Evolutionary conservation across 108 stramenopile genomes (phyloP).

Genomic region (Poteriospumella lacustris): DNA sequence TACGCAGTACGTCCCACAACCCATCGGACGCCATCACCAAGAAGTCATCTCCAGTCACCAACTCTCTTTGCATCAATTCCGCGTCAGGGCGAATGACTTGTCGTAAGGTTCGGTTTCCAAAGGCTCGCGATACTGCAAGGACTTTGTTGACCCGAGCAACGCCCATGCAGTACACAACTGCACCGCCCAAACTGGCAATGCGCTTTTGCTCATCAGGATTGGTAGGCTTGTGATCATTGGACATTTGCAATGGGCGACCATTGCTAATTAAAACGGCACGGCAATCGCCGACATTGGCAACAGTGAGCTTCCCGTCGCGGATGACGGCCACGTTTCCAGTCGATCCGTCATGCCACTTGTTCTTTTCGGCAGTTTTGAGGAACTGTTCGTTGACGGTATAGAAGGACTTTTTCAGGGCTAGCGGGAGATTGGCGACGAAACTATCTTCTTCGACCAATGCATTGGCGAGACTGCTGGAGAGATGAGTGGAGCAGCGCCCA

Average conservation of each 20-base stretch:
- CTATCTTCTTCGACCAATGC: neutral
- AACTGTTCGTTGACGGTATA: slow-evolving; percentile 18
- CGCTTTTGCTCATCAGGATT: slow-evolving; percentile 40
- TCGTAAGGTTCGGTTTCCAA: slow-evolving; percentile 43
- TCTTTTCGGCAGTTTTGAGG: slow-evolving; percentile 20
- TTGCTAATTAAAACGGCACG: slow-evolving; percentile 39
- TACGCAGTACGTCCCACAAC: slow-evolving; percentile 48
- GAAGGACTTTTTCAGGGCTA: neutral
- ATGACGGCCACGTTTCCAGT: slow-evolving; percentile 42
- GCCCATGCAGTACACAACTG: slow-evolving; percentile 36
- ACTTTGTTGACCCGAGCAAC: slow-evolving; percentile 49
- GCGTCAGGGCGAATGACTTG: slow-evolving; percentile 24
- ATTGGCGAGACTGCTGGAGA: neutral
- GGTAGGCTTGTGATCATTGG: slow-evolving; percentile 49
- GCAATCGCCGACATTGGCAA: slow-evolving; percentile 49
- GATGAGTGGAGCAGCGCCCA: slow-evolving; percentile 13
- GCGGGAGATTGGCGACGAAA: neutral
- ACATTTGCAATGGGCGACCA: slow-evolving; percentile 24
- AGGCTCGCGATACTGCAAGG: slow-evolving; percentile 47
- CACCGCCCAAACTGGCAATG: slow-evolving; percentile 36
- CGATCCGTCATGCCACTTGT: slow-evolving; percentile 39
- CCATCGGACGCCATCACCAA: slow-evolving; percentile 48
- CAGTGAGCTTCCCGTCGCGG: neutral
- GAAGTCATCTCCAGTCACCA: slow-evolving; percentile 33
- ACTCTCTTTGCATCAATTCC: slow-evolving; percentile 16